Conservation (phyloP, 768 basidiomycete species). For the Lactifluus volemus region DNA sequence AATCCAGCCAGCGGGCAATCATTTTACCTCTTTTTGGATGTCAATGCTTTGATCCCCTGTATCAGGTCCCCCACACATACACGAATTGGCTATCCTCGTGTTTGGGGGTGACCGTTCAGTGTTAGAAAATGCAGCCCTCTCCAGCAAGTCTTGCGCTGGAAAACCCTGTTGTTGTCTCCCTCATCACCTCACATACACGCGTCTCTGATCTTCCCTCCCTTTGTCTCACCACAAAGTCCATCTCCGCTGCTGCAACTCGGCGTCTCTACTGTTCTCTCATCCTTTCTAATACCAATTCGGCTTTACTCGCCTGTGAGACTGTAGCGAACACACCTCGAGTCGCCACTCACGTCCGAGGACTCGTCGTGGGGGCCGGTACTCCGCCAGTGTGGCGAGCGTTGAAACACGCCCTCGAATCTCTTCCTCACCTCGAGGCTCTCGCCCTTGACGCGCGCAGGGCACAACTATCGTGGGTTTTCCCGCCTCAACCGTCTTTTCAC, state of each 20-base stretch:
- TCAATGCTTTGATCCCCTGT: too few relatives aligned
- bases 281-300: constrained; percentile 30
- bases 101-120: neutral
- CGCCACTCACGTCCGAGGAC: constrained; percentile 32
- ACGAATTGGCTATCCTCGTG: neutral
- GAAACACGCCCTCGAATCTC: constrained; percentile 34
- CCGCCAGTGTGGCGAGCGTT: constrained; percentile 37
- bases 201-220: constrained; percentile 35
- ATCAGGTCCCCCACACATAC: too few relatives aligned
- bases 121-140: neutral
- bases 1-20: constrained; percentile 22
- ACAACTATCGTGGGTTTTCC: constrained; percentile 37
- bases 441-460: constrained; percentile 27
- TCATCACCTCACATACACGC: constrained; percentile 32
- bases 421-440: constrained; percentile 38
- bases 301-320: constrained; percentile 33
- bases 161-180: constrained; percentile 36
- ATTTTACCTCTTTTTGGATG: neutral
- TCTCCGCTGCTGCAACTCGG: constrained; percentile 41
- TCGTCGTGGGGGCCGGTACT: constrained; percentile 22
- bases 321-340: constrained; percentile 29
- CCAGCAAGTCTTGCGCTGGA: constrained; percentile 18
- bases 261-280: constrained; percentile 36
- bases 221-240: constrained; percentile 36
- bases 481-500: constrained; percentile 34